These are phyloP conservation scores for Cladosporium halotolerans DNA, from an alignment of 2,329 filamentous ascomycete species.

Conservation along the genomic window DNA sequence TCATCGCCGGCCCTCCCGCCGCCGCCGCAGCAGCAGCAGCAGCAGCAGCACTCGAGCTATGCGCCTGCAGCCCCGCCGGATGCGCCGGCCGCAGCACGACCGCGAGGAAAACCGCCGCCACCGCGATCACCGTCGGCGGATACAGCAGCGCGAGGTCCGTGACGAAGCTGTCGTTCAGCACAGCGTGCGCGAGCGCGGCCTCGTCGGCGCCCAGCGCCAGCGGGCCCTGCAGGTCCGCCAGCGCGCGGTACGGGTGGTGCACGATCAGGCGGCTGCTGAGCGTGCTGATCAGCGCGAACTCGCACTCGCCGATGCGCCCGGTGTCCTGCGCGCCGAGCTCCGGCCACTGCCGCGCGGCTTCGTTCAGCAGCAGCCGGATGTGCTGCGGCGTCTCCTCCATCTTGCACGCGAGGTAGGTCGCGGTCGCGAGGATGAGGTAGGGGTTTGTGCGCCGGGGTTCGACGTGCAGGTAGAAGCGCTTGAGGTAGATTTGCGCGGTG, in stretches of 20 bases:
- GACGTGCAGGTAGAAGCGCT: slow-evolving; percentile 85
- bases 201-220: slow-evolving; percentile 74
- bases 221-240: slow-evolving; percentile 63
- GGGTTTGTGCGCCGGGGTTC: slow-evolving; percentile 91
- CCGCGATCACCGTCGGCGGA: slow-evolving; percentile 79
- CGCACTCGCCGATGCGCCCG: slow-evolving; percentile 83
- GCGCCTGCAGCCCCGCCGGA: slow-evolving; percentile 38
- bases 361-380: slow-evolving; percentile 81
- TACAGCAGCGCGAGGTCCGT: slow-evolving; percentile 84
- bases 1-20: slow-evolving; percentile 20
- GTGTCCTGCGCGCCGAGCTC: slow-evolving; percentile 71
- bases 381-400: slow-evolving; percentile 97
- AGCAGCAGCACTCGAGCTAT: slow-evolving; percentile 29
- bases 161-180: slow-evolving; percentile 89
- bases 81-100: slow-evolving; percentile 68
- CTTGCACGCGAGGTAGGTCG: slow-evolving; percentile 92
- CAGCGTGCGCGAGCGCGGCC: slow-evolving; percentile 66
- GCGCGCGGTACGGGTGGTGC: slow-evolving; percentile 81
- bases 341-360: slow-evolving; percentile 80
- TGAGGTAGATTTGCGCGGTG: slow-evolving; percentile 90
- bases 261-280: slow-evolving; percentile 85
- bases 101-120: slow-evolving; percentile 76
- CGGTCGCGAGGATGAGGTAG: slow-evolving; percentile 86
- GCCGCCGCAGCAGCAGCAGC: slow-evolving; percentile 19
- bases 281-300: slow-evolving; percentile 86